These are phyloP conservation scores for Microsporum ferrugineum DNA, from an alignment of 2,329 filamentous ascomycete species.

Conservation along the genomic window DNA sequence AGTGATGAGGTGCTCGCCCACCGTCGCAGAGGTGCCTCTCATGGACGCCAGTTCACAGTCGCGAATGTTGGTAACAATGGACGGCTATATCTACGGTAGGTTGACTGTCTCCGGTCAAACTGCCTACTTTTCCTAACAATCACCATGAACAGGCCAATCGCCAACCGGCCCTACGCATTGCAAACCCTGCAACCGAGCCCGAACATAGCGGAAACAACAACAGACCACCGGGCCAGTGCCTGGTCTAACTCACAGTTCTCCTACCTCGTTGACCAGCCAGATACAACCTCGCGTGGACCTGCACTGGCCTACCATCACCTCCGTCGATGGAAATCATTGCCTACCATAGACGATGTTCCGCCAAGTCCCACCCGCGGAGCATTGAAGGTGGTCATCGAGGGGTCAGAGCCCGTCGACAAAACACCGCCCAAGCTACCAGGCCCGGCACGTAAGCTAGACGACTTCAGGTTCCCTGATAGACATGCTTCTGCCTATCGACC, in stretches of 20 bases:
- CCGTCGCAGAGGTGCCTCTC: neutral
- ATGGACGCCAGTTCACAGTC: constrained; percentile 64
- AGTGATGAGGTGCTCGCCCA: neutral
- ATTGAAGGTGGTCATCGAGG: constrained; percentile 70
- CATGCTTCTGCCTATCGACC: constrained; percentile 62
- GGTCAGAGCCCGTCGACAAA: constrained; percentile 55
- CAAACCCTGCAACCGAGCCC: constrained; percentile 22
- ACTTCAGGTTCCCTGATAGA: constrained; percentile 63
- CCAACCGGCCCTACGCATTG: constrained; percentile 18
- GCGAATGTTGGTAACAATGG: constrained; percentile 75
- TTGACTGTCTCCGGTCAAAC: constrained; percentile 6
- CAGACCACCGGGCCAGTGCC: constrained; percentile 25
- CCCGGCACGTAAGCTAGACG: constrained; percentile 72
- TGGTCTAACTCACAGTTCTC: constrained; percentile 35
- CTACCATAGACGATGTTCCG: constrained; percentile 55
- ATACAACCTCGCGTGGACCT: constrained; percentile 21
- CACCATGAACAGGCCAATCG: constrained; percentile 5
- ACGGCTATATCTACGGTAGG: constrained; percentile 69
- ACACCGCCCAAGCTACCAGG: constrained; percentile 62
- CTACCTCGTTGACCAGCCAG: constrained; percentile 31
- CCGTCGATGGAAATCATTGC: constrained; percentile 59
- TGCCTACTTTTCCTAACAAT: neutral
- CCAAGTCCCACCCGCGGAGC: constrained; percentile 44
- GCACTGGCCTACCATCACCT: constrained; percentile 2
- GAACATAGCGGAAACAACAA: constrained; percentile 24